Evolutionary conservation across 2,329 filamentous ascomycete genomes (phyloP).

Genomic region (Coniochaeta sp.): DNA sequence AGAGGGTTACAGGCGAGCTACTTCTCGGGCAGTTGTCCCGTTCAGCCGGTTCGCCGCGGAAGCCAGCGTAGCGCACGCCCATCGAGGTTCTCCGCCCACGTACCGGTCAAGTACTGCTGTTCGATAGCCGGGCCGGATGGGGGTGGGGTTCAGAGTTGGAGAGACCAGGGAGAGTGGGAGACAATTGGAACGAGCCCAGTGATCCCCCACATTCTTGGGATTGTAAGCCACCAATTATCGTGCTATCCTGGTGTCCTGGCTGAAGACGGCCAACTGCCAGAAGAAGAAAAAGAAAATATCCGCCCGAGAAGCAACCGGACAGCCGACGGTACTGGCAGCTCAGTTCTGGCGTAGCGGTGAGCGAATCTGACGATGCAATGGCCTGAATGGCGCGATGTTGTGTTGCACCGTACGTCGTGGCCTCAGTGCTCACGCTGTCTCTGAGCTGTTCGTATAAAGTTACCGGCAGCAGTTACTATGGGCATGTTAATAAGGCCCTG

Average conservation of each 20-base stretch:
- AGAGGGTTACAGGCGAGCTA: neutral
- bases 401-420: neutral
- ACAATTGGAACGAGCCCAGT: neutral
- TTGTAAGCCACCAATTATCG: neutral
- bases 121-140: neutral
- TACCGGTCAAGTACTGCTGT: neutral
- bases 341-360: neutral
- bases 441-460: neutral
- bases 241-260: neutral
- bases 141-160: neutral
- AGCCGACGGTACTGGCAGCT: neutral
- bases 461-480: neutral
- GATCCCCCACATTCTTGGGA: slow-evolving; percentile 2
- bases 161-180: too few species aligned
- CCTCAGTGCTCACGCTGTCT: neutral
- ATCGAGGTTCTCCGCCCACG: neutral
- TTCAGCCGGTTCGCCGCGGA: neutral
- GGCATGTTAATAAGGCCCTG: neutral
- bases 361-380: neutral
- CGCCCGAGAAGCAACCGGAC: neutral
- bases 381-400: neutral
- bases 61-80: neutral
- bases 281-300: neutral
- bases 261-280: neutral
- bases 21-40: neutral